phyloP scores from a whole-genome alignment of 1,284 basidiomycete species.

The Laetiporus sulphureus region DNA sequence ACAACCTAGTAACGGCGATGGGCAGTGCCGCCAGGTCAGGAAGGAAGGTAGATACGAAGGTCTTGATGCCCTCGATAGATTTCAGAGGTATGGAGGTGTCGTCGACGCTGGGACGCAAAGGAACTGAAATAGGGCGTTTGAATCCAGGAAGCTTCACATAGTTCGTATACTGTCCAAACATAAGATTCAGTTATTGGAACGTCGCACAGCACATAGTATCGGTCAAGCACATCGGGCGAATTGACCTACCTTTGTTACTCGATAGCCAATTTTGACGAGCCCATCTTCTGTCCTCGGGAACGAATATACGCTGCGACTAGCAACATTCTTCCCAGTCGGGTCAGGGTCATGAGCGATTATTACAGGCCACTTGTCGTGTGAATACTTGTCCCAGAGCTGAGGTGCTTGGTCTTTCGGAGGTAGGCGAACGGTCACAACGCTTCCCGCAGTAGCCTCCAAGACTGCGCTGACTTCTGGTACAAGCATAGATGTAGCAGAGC shows the following conservation, averaged over 20 bases:
- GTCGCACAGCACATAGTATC: neutral
- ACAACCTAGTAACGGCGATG: constrained; percentile 5
- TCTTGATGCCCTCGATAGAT: constrained; percentile 9
- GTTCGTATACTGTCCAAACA: constrained; percentile 8
- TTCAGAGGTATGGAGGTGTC: constrained; percentile 7
- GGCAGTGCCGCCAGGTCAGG: constrained; percentile 8
- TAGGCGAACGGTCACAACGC: constrained; percentile 7
- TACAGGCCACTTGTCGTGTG: constrained; percentile 5
- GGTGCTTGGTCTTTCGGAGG: constrained; percentile 8
- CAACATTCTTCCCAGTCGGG: constrained; percentile 5
- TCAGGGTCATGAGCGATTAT: constrained; percentile 10
- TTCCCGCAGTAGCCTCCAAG: constrained; percentile 9
- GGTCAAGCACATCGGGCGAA: neutral
- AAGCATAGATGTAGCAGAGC: constrained; percentile 8
- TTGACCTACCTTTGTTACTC: constrained; percentile 7
- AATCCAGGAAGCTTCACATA: constrained; percentile 6
- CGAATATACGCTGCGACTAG: constrained; percentile 8
- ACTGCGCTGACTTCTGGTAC: constrained; percentile 8
- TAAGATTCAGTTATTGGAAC: neutral
- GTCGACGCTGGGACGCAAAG: constrained; percentile 6
- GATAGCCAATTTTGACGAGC: constrained; percentile 9
- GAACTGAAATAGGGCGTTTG: constrained; percentile 6
- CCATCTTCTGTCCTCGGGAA: constrained; percentile 8
- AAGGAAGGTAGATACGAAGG: constrained; percentile 8
- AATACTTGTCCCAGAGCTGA: constrained; percentile 10